Percentiles rank a stretch among this genome's conserved stretches.
phyloP scores from a whole-genome alignment of 768 basidiomycete genomes.

The Hygrocybe punicea region DNA sequence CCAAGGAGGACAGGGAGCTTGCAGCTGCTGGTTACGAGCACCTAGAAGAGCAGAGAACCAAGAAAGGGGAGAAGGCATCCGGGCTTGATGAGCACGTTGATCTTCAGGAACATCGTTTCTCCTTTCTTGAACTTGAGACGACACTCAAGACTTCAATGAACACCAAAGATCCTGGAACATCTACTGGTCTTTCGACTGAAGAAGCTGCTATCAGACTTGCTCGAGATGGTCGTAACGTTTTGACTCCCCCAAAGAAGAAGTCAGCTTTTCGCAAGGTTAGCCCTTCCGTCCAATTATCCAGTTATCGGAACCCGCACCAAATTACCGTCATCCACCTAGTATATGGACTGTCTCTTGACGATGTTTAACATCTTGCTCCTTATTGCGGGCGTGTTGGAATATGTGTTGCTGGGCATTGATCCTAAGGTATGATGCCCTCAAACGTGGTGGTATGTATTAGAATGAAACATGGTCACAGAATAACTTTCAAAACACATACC shows the following conservation, averaged over 20 bases:
- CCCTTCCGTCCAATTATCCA: neutral
- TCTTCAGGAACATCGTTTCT: constrained; percentile 53
- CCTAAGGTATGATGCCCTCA: constrained; percentile 43
- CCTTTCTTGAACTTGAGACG: constrained; percentile 40
- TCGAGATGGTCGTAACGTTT: constrained; percentile 56
- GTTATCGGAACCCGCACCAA: neutral
- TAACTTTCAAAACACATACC: constrained; percentile 65
- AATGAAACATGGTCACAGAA: constrained; percentile 29
- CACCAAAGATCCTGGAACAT: constrained; percentile 48
- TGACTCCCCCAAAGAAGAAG: constrained; percentile 67
- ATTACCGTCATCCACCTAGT: constrained; percentile 36
- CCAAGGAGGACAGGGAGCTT: constrained; percentile 64
- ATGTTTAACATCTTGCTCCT: constrained; percentile 69
- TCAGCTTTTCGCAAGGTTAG: constrained; percentile 60
- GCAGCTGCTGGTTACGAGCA: constrained; percentile 69
- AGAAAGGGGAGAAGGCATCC: constrained; percentile 36
- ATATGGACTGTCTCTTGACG: constrained; percentile 58
- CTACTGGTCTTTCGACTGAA: constrained; percentile 48
- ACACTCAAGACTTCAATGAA: constrained; percentile 50
- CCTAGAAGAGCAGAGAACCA: constrained; percentile 45
- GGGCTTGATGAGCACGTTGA: constrained; percentile 46
- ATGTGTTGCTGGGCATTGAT: constrained; percentile 59
- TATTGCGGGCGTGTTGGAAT: constrained; percentile 62
- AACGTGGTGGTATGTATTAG: neutral
- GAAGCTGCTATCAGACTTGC: constrained; percentile 55